Conservation (phyloP, 73 alveolate species). For the Paramecium biaurelia region DNA sequence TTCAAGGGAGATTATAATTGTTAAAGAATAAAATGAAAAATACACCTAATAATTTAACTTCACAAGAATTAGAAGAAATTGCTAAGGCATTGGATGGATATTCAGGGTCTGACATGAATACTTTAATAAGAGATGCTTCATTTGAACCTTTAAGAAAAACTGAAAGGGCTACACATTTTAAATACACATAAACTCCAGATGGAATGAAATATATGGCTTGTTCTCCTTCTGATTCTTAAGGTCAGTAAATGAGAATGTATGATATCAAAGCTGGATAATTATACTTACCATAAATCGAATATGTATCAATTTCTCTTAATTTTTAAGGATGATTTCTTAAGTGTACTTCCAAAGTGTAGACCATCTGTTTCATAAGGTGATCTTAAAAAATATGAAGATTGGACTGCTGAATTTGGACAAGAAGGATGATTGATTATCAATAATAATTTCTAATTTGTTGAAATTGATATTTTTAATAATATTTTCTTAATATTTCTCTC, state of each 20-base stretch:
- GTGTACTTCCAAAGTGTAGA: constrained; percentile 13
- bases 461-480: not conserved
- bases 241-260: not conserved
- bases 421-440: constrained; percentile 18
- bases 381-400: constrained; percentile 32
- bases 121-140: constrained; percentile 89
- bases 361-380: constrained; percentile 23
- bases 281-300: not conserved
- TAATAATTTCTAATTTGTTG: not conserved
- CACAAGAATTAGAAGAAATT: constrained; percentile 80
- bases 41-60: constrained; percentile 84
- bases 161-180: constrained; percentile 83
- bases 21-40: constrained; percentile 79
- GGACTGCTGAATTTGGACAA: constrained; percentile 50
- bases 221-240: constrained; percentile 52
- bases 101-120: constrained; percentile 86
- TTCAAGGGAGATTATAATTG: constrained; percentile 78
- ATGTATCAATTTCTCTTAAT: not conserved
- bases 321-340: constrained; percentile 32
- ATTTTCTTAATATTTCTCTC: not conserved
- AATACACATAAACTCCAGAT: constrained; percentile 26
- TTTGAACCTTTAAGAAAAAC: constrained; percentile 85
- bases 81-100: constrained; percentile 87
- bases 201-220: constrained; percentile 31
- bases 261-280: not conserved